Base-by-base conservation (phyloP, 2,329 filamentous ascomycete genomes). In the Scedosporium boydii region DNA sequence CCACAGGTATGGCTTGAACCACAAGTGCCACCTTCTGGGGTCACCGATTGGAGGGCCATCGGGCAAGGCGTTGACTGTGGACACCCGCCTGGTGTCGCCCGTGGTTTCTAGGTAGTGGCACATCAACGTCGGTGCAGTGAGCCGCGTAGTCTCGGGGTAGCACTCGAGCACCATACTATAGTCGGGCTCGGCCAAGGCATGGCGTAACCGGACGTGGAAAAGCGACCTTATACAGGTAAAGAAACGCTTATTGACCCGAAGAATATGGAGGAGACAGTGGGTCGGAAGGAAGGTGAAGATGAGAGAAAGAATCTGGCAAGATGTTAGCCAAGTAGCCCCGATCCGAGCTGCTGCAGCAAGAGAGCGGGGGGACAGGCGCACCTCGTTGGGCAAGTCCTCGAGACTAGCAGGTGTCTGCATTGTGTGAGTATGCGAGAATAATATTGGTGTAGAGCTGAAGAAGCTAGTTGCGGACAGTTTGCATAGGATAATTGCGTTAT, bases 111-210 rank as follows among this genome's bases (percentile, higher is more conserved):
- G 76, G 65, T 88, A 88, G 55, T 84, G 78, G 73, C 90, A 93
- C 70, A 73, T 72, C 12, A 91, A 79, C 62, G 86, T 86, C 0
- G 89, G 87, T 21, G 88, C 87, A 4, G 82, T 86, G 59, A 88
- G 78, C 72, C 87, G 87, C 26, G 82, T 85, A 65, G 80, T 84
- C 0, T 90, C 90, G 66, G 89, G 89, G 69, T 89, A 93, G 71
- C 88, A 91, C 75, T 93, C 89, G 51, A 96, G 82, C 44, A 93
- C 84, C 46, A 95, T 75, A 61, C 86, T 83, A 69, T 90, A 84
- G 44, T 85, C 81, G 44, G 81, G 75, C 6, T 88, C 74, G 3
- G 81, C 75, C 4, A 85, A 80, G 21, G 85, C 83, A 21, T 80
- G 72, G 57, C 85, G 76, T 1, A 90, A 77, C 34, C 87, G 84